A percentile compares a stretch with the other conserved stretches of the same genome.
These are phyloP conservation scores for Phoma sp. DNA, from an alignment of 2,329 filamentous ascomycete species.

Conservation along the genomic window DNA sequence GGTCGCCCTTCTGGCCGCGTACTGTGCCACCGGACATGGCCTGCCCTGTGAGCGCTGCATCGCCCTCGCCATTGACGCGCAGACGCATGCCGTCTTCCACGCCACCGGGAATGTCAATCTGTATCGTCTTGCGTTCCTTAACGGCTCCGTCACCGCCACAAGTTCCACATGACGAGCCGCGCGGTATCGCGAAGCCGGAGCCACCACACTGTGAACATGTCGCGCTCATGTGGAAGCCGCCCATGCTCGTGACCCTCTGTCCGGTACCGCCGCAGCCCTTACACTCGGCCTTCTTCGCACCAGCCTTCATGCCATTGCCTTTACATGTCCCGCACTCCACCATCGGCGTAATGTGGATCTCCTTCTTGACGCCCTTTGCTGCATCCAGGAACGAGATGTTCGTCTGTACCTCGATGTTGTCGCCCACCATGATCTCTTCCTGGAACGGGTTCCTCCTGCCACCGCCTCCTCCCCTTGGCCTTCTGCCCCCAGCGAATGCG, in stretches of 20 bases:
- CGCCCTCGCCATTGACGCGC: conserved; percentile 83
- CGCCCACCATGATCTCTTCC: conserved; percentile 84
- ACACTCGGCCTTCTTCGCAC: conserved; percentile 75
- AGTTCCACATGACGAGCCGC: conserved; percentile 78
- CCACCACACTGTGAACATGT: conserved; percentile 85
- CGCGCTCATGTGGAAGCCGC: conserved; percentile 94
- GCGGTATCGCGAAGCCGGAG: conserved; percentile 75
- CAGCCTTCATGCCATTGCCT: conserved; percentile 84
- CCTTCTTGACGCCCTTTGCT: conserved; percentile 86
- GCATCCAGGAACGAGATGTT: conserved; percentile 96
- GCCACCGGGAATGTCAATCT: conserved; percentile 89
- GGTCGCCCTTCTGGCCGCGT: conserved; percentile 77
- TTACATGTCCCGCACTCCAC: conserved; percentile 81
- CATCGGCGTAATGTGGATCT: conserved; percentile 84
- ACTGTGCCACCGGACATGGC: conserved; percentile 64
- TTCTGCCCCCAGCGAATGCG: conserved; percentile 73
- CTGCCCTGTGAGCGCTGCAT: conserved; percentile 79
- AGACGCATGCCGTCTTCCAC: conserved; percentile 97
- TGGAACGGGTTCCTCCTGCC: conserved; percentile 73
- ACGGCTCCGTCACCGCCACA: conserved; percentile 86
- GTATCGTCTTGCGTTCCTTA: conserved; percentile 81
- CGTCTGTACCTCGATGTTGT: conserved; percentile 93
- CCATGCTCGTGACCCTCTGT: conserved; percentile 85
- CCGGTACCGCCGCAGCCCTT: conserved; percentile 85
- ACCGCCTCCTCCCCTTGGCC: conserved; percentile 50